Evolutionary conservation across 176 grass and related monocot species (phyloP).

Genomic region (Juncus effusus): DNA sequence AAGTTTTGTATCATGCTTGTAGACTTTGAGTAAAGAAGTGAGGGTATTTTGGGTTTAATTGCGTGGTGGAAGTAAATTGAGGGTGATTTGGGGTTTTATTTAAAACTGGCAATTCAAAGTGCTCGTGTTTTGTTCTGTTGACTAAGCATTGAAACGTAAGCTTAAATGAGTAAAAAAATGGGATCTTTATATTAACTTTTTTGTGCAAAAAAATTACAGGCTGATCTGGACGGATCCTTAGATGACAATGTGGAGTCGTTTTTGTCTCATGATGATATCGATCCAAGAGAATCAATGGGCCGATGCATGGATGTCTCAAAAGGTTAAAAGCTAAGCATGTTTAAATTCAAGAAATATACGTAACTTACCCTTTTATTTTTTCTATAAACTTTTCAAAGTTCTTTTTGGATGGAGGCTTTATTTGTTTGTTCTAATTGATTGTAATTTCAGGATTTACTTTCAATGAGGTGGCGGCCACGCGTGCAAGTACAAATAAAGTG

Average conservation of each 20-base stretch:
- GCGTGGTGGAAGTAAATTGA: too few species aligned
- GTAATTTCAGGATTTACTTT: constrained; percentile 68
- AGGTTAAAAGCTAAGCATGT: constrained; percentile 40
- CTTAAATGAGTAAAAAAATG: constrained; percentile 16
- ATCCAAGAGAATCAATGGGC: constrained; percentile 82
- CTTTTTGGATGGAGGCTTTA: constrained; percentile 5
- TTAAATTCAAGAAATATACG: too few species aligned
- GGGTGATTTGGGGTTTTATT: too few species aligned
- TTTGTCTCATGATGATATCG: constrained; percentile 96
- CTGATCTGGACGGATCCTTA: constrained; percentile 84
- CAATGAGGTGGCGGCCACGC: constrained; percentile 50
- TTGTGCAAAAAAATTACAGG: constrained; percentile 39
- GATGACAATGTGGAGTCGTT: constrained; percentile 99
- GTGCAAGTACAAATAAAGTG: constrained; percentile 81
- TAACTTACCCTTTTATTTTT: constrained; percentile 6
- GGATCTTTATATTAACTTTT: neutral
- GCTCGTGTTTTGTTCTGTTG: too few species aligned
- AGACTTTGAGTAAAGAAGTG: too few species aligned
- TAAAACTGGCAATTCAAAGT: too few species aligned
- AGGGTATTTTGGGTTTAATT: too few species aligned
- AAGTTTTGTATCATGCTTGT: too few species aligned
- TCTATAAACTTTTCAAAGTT: neutral
- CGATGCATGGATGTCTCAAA: constrained; percentile 85
- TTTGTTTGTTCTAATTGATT: constrained; percentile 5
- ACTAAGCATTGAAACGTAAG: too few species aligned